These are phyloP conservation scores for Trebouxia sp. DNA, from an alignment of 139 green algal genomes.

Conservation along the genomic window DNA sequence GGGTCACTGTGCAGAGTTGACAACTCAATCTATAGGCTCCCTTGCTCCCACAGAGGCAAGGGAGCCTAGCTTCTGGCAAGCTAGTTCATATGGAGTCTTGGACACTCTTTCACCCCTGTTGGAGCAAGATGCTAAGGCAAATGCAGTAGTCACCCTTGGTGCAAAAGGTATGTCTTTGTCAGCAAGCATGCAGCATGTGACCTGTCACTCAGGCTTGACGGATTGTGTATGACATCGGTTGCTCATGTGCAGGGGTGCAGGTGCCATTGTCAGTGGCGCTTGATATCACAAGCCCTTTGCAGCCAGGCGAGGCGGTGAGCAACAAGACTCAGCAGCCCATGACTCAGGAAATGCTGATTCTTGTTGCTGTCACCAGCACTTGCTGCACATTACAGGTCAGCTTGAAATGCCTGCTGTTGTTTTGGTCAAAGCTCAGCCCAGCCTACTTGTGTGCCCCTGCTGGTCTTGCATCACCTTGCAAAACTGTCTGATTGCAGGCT, in stretches of 20 bases:
- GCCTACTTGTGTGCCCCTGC: too few species aligned
- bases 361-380: constrained; percentile 20
- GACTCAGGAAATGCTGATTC: background rate
- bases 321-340: background rate
- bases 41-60: too few species aligned
- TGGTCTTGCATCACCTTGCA: background rate
- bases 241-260: too few species aligned
- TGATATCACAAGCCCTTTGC: background rate
- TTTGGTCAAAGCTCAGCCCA: too few species aligned
- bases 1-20: too few species aligned
- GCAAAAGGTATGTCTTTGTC: background rate
- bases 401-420: background rate
- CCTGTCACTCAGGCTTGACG: too few species aligned
- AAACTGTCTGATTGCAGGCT: too few species aligned
- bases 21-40: too few species aligned
- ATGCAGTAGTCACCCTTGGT: background rate
- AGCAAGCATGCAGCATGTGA: too few species aligned
- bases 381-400: constrained; percentile 11
- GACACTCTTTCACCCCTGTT: background rate
- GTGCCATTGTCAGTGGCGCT: constrained; percentile 4
- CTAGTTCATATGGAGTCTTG: background rate
- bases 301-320: background rate
- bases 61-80: background rate
- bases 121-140: background rate
- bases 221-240: too few species aligned